Percentiles rank a stretch among this genome's conserved stretches.
phyloP scores from a whole-genome alignment of 1,139 yeast species.

The Hanseniaspora uvarum region DNA sequence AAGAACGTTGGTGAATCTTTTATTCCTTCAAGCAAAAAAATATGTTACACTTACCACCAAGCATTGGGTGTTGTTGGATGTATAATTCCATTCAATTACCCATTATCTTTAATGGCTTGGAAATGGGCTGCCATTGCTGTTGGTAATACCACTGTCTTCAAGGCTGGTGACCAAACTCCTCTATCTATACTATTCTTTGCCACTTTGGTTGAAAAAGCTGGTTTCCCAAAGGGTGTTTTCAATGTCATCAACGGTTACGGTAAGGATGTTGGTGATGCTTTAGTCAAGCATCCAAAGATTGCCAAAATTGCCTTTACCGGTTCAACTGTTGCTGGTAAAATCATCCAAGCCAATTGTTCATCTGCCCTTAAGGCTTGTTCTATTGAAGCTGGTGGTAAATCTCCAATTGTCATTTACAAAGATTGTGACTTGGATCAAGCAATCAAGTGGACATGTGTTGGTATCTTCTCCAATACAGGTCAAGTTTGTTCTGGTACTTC shows the following conservation, averaged over 20 bases:
- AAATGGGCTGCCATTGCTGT: conserved; percentile 66
- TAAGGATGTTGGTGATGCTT: conserved; percentile 46
- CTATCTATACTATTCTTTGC: conserved; percentile 49
- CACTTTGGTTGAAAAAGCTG: conserved; percentile 48
- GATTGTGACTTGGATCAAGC: conserved; percentile 74
- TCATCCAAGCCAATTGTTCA: conserved; percentile 53
- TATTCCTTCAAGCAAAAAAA: conserved; percentile 47
- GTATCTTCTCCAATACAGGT: conserved; percentile 76
- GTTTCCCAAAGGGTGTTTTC: conserved; percentile 64
- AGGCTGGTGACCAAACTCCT: conserved; percentile 61
- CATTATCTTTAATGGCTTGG: conserved; percentile 62
- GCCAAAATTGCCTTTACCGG: conserved; percentile 63
- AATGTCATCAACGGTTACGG: conserved; percentile 52
- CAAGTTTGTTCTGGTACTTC: conserved; percentile 89
- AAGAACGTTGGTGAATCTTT: conserved; percentile 62
- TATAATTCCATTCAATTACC: conserved; percentile 61
- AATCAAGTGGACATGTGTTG: conserved; percentile 75
- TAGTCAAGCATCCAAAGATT: conserved; percentile 47
- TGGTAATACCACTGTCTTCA: conserved; percentile 54
- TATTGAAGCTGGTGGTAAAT: conserved; percentile 90
- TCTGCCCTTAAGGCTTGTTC: conserved; percentile 58
- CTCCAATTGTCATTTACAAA: conserved; percentile 59
- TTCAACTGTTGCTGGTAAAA: conserved; percentile 47
- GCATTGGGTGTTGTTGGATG: conserved; percentile 71
- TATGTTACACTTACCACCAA: conserved; percentile 68